Conservation (phyloP, 768 basidiomycete species). For the Infundibulicybe gibba region DNA sequence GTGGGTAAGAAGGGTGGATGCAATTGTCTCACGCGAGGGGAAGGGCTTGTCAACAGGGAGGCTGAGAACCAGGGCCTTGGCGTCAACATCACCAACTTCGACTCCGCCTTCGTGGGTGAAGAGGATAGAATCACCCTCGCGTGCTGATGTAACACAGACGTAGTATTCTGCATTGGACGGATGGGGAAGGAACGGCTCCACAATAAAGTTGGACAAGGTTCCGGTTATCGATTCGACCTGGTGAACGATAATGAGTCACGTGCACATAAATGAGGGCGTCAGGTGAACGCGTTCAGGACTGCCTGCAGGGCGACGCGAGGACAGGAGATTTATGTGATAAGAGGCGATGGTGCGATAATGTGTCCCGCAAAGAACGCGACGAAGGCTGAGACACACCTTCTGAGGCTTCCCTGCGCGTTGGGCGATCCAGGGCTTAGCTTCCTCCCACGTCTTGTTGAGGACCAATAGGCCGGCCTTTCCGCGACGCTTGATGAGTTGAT, state of each 20-base stretch:
- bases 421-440: constrained; percentile 83
- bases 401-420: constrained; percentile 90
- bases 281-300: constrained; percentile 4
- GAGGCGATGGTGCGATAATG: constrained; percentile 9
- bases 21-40: constrained; percentile 79
- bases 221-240: constrained; percentile 95
- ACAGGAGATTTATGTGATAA: constrained; percentile 10
- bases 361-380: constrained; percentile 8
- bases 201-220: constrained; percentile 94
- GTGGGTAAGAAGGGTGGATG: constrained; percentile 71
- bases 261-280: constrained; percentile 9
- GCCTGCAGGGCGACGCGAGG: constrained; percentile 9
- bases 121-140: constrained; percentile 93
- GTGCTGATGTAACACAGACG: constrained; percentile 94
- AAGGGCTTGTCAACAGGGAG: constrained; percentile 74
- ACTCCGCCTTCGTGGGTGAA: constrained; percentile 99
- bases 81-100: constrained; percentile 97
- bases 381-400: constrained; percentile 51
- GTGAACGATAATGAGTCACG: constrained; percentile 18
- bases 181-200: constrained; percentile 99
- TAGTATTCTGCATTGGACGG: constrained; percentile 94
- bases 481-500: constrained; percentile 98
- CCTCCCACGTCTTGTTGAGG: constrained; percentile 90
- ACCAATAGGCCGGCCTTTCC: constrained; percentile 96
- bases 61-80: constrained; percentile 89